Evolutionary conservation across 108 stramenopile genomes (phyloP).

Genomic region (Pseudonitzschia delicatissima): DNA sequence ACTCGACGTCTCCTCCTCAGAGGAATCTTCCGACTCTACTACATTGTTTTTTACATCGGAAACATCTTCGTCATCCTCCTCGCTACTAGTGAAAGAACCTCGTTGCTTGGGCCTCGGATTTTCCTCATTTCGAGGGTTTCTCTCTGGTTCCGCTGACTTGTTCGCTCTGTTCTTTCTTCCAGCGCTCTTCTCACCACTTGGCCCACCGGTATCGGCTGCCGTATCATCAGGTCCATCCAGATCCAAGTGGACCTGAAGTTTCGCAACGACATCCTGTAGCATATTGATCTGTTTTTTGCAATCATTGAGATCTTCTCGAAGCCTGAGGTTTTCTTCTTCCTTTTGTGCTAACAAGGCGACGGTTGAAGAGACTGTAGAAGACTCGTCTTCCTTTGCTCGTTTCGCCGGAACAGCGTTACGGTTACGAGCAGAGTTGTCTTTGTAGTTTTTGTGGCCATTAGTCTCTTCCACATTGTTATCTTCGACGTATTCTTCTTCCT

Average conservation of each 20-base stretch:
- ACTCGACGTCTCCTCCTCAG: neutral
- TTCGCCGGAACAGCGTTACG: neutral
- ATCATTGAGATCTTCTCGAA: constrained; percentile 37
- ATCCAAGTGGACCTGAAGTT: constrained; percentile 27
- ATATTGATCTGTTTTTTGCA: constrained; percentile 43
- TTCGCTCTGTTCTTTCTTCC: neutral
- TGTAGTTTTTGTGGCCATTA: neutral
- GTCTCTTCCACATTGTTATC: too few species aligned
- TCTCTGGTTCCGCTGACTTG: constrained; percentile 1
- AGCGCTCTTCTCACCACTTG: neutral
- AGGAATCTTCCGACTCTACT: neutral
- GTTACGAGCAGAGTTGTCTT: neutral
- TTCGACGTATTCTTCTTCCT: constrained; percentile 18
- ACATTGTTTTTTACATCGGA: neutral
- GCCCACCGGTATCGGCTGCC: neutral
- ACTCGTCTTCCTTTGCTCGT: neutral
- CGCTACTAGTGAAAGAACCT: neutral
- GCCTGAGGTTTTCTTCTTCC: constrained; percentile 38
- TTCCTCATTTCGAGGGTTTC: neutral
- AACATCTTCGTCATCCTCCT: constrained; percentile 23
- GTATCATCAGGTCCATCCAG: neutral
- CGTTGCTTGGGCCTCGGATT: neutral
- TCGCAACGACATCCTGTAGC: constrained; percentile 40
- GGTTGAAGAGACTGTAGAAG: neutral
- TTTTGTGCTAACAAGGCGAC: constrained; percentile 14